Evolutionary conservation across 768 basidiomycete genomes (phyloP), one percentile per base, ranked within the genome.

Genomic region (Kwoniella mangroviensis): DNA sequence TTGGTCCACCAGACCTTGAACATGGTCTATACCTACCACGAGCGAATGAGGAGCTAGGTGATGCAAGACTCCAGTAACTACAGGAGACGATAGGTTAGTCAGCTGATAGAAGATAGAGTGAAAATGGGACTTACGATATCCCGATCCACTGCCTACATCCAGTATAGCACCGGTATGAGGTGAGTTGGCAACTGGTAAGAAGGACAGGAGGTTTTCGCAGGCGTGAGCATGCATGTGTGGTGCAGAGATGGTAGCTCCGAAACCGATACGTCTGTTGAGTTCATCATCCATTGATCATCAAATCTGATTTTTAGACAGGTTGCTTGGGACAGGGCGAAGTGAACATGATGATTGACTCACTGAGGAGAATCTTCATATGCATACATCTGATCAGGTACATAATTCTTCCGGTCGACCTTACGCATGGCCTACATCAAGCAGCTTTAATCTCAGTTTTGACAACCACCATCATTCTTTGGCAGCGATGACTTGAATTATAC

Each of bases 221-320:
- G 96, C 94, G 70, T 94, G 89, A 0, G 93, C 94, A 71, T 97
- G 94, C 95, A 98, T 98, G 81, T 99, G 96, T 1, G 96, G 96
- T 0, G 96, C 96, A 49, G 91, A 93, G 71, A 99, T 98, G 0
- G 96, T 99, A 15, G 94, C 95, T 13, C 89, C 90, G 77, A 91
- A 87, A 2, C 92, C 91, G 62, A 94, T 94, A 19, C 86, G 70
- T 80, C 91, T 92, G 65, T 75, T 43, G 43, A 41, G 17, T 34
- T 34, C 6, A 34, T 34, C 34, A 34, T 34, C 34, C 34, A 34
- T 7, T 34, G 34, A 34, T 34, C 34, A 34, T 6, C 34, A 34
- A 34, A 6, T 34, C 9, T 7, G 9, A 34, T 34, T 34, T 1
- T 34, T 34, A 6, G 34, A 34, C 34, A 34, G 3, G 34, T 13